These are phyloP conservation scores for Rhodamnia argentea DNA, from an alignment of 345 rosid species.

Conservation along the genomic window DNA sequence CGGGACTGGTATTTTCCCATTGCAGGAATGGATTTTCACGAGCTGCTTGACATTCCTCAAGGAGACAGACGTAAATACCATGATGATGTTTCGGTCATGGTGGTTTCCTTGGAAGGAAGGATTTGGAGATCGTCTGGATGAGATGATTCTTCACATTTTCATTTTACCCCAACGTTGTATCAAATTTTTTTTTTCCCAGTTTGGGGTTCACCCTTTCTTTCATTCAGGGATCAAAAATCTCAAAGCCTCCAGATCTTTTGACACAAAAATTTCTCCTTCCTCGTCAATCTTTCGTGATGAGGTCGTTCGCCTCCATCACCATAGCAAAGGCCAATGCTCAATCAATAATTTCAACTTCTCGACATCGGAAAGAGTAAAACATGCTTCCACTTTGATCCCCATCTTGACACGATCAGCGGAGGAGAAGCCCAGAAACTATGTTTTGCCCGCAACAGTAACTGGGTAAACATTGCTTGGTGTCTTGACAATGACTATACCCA, in stretches of 20 bases:
- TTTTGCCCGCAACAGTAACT: background rate
- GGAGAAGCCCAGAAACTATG: background rate
- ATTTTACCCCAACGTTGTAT: background rate
- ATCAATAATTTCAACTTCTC: background rate
- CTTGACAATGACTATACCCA: background rate
- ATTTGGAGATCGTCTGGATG: slow-evolving; percentile 95
- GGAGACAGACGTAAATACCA: slow-evolving; percentile 95
- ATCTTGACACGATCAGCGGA: background rate
- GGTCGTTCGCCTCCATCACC: background rate
- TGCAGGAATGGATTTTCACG: slow-evolving; percentile 90
- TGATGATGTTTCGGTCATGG: slow-evolving; percentile 95
- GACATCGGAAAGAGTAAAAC: background rate
- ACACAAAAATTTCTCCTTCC: background rate
- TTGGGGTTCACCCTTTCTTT: slow-evolving; percentile 23
- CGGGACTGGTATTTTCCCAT: background rate
- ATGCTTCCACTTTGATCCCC: background rate
- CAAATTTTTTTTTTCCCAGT: slow-evolving; percentile 20
- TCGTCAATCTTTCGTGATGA: background rate
- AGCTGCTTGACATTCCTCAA: slow-evolving; percentile 82
- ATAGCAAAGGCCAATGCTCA: background rate
- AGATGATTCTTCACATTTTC: slow-evolving; percentile 11
- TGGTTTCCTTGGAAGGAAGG: slow-evolving; percentile 94
- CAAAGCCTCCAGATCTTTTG: slow-evolving; percentile 13
- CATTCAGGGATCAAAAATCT: slow-evolving; percentile 19
- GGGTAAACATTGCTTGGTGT: background rate